These are phyloP conservation scores for Oryza meridionalis DNA, from an alignment of 176 grass and related monocot genomes.

Conservation along the genomic window DNA sequence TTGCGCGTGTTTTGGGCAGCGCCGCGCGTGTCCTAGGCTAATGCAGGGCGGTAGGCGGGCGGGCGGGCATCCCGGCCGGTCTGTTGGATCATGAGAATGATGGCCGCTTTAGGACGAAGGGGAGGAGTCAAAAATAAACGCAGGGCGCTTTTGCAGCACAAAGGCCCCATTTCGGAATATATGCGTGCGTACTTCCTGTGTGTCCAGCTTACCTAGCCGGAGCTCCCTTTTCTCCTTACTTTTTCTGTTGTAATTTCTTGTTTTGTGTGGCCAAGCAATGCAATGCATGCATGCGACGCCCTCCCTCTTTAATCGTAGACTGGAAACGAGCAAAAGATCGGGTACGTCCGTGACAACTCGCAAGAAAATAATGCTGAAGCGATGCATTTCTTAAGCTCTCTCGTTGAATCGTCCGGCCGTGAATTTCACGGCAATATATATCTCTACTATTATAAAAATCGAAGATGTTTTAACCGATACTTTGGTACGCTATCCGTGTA, in stretches of 20 bases:
- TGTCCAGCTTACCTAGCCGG: not conserved
- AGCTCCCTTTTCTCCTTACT: not conserved
- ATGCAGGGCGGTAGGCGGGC: not conserved
- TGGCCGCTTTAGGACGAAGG: conserved; percentile 17
- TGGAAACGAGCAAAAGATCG: not conserved
- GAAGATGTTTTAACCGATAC: no score
- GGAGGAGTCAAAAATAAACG: conserved; percentile 28
- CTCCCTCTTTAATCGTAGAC: not conserved
- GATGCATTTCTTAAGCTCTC: no score
- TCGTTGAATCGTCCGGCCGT: no score
- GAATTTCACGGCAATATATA: not conserved
- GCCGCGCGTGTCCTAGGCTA: not conserved
- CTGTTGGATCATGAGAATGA: conserved; percentile 32
- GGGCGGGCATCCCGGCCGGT: not conserved
- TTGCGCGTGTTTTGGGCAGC: not conserved
- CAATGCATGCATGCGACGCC: not conserved
- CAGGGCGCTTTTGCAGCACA: conserved; percentile 32
- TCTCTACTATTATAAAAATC: no score
- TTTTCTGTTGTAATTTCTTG: not conserved
- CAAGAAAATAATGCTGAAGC: no score
- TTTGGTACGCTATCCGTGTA: no score
- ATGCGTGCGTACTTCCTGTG: conserved; percentile 24
- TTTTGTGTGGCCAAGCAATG: not conserved
- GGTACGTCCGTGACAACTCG: no score
- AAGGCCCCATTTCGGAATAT: conserved; percentile 22